Conservation (phyloP, 495 filamentous ascomycete genomes). For the Aspergillus incahuasiensis region DNA sequence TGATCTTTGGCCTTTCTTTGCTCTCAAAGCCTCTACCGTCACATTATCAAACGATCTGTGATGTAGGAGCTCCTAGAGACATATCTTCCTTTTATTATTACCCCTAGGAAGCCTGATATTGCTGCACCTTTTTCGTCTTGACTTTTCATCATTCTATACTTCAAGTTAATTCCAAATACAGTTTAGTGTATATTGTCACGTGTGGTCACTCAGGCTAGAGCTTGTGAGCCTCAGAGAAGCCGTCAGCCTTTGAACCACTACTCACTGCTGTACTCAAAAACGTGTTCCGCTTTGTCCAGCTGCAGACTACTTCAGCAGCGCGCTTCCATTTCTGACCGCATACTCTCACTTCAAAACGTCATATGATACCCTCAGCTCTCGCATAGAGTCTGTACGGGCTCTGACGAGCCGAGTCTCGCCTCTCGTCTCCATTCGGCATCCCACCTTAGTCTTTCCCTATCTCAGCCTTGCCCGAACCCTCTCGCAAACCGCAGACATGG, state of each 20-base stretch:
- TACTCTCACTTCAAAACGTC: neutral
- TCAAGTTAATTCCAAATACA: neutral
- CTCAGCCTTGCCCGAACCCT: neutral
- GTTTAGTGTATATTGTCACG: slow-evolving; percentile 4
- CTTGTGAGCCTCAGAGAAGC: neutral
- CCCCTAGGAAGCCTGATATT: no score
- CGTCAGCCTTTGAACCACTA: neutral
- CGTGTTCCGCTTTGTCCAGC: neutral
- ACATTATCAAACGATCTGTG: no score
- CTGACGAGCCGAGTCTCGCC: slow-evolving; percentile 13
- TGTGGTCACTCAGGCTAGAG: neutral
- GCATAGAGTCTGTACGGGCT: slow-evolving; percentile 12
- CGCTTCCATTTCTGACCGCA: neutral
- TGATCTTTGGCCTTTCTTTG: no score
- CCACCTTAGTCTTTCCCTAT: neutral
- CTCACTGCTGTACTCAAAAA: neutral
- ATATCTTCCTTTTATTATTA: no score
- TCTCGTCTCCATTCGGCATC: neutral
- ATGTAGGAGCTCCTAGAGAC: no score
- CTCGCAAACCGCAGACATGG: slow-evolving; percentile 29
- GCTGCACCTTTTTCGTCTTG: neutral
- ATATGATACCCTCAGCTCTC: slow-evolving; percentile 6
- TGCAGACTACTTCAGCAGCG: neutral
- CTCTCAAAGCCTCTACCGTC: neutral
- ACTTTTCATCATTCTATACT: neutral